A percentile compares a stretch with the other conserved stretches of the same genome.
phyloP scores from a whole-genome alignment of 805 yeast genomes.

The Kuraishia piskuri region DNA sequence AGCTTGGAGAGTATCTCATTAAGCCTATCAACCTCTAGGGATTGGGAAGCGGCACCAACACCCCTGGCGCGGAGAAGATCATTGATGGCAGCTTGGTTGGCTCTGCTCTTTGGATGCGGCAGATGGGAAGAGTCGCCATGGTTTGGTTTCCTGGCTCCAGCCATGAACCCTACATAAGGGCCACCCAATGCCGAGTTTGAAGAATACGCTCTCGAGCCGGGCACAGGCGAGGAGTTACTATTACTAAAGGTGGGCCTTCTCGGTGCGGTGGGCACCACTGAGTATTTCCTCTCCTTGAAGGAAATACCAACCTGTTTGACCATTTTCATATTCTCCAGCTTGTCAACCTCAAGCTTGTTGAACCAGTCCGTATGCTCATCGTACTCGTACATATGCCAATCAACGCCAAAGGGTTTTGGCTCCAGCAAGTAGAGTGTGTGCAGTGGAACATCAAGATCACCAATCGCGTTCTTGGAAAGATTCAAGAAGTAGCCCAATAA shows the following conservation, averaged over 20 bases:
- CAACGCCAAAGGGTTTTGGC: conserved; percentile 93
- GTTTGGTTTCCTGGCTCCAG: not conserved
- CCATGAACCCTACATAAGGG: not conserved
- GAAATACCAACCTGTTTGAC: conserved; percentile 66
- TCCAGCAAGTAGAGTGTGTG: conserved; percentile 88
- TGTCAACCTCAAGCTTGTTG: conserved; percentile 41
- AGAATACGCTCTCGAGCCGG: not conserved
- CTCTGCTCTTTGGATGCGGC: not conserved
- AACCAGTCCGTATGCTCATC: conserved; percentile 76
- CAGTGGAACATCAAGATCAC: conserved; percentile 86
- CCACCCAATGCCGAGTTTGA: not conserved
- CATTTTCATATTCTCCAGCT: conserved; percentile 43
- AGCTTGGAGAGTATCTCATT: not conserved
- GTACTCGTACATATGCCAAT: conserved; percentile 84
- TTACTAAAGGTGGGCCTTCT: conserved; percentile 7
- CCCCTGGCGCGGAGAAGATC: conserved; percentile 1
- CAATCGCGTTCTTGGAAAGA: conserved; percentile 67
- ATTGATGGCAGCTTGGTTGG: not conserved
- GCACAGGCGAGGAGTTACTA: not conserved
- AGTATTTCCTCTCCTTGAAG: conserved; percentile 58
- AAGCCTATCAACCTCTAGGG: not conserved
- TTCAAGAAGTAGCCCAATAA: conserved; percentile 85
- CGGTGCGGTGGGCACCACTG: conserved; percentile 75
- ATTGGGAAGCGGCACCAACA: not conserved
- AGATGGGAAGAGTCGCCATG: not conserved